phyloP scores from a whole-genome alignment of 2,329 filamentous ascomycete genomes.

The Apiospora hydei region DNA sequence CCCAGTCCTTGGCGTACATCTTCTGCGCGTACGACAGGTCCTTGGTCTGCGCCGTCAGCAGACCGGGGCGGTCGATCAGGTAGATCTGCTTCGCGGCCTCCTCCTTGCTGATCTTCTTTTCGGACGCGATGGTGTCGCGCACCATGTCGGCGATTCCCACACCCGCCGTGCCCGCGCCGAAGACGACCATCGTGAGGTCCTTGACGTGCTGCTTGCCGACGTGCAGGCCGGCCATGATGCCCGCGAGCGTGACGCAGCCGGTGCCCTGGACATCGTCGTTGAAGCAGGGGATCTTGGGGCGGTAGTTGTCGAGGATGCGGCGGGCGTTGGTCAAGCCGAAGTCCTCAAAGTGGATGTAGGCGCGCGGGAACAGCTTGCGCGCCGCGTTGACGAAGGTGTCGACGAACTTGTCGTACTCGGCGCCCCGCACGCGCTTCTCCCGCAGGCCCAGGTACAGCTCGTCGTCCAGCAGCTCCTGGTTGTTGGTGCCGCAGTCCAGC shows the following conservation, averaged over 20 bases:
- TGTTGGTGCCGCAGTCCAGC: constrained; percentile 86
- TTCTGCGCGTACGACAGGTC: constrained; percentile 72
- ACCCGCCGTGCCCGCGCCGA: constrained; percentile 82
- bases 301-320: constrained; percentile 78
- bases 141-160: constrained; percentile 89
- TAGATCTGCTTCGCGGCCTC: constrained; percentile 84
- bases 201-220: constrained; percentile 70
- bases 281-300: constrained; percentile 79
- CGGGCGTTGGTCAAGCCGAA: constrained; percentile 81
- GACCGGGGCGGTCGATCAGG: constrained; percentile 82
- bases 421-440: constrained; percentile 70
- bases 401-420: constrained; percentile 79
- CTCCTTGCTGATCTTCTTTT: constrained; percentile 70
- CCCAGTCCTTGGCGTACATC: constrained; percentile 72
- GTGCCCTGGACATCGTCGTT: constrained; percentile 93
- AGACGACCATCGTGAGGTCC: constrained; percentile 77
- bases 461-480: constrained; percentile 75
- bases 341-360: constrained; percentile 90
- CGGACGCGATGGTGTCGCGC: constrained; percentile 76
- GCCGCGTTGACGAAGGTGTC: constrained; percentile 75
- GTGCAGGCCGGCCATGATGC: constrained; percentile 77
- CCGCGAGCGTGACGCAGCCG: constrained; percentile 85
- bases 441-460: constrained; percentile 80
- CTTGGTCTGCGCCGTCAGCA: constrained; percentile 70
- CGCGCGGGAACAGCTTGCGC: constrained; percentile 74